A percentile compares a stretch with the other conserved stretches of the same genome.
phyloP scores from a whole-genome alignment of 305 asterid genomes.

The Nicotiana rustica region DNA sequence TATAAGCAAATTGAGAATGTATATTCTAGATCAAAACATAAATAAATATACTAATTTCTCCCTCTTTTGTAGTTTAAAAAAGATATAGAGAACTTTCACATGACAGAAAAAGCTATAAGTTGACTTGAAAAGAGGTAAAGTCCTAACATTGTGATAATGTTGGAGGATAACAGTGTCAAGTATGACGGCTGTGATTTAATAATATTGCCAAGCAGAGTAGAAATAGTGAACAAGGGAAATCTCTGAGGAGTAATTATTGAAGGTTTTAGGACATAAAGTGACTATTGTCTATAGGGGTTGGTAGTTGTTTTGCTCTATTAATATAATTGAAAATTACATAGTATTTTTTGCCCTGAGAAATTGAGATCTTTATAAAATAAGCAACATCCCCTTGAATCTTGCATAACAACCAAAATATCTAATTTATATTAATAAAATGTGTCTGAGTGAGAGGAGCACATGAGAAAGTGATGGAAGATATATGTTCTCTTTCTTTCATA shows the following conservation, averaged over 20 bases:
- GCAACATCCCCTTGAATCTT: conserved; percentile 4
- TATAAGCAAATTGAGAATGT: background rate
- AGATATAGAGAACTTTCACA: conserved; percentile 6
- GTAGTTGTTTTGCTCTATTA: background rate
- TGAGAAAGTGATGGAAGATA: conserved; percentile 60
- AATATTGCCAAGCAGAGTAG: background rate
- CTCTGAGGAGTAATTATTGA: background rate
- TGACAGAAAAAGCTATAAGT: conserved; percentile 19
- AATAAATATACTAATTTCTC: background rate
- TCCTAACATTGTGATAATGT: conserved; percentile 15
- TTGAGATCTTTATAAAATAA: background rate
- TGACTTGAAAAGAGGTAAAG: conserved; percentile 20
- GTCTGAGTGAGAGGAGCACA: conserved; percentile 54
- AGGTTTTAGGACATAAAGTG: background rate
- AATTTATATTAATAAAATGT: conserved; percentile 16
- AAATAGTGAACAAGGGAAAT: background rate
- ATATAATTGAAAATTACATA: background rate
- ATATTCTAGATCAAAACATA: background rate
- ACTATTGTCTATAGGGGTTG: background rate
- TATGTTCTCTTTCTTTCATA: conserved; percentile 39
- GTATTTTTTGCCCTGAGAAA: background rate
- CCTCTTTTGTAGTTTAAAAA: conserved; percentile 6
- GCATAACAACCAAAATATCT: background rate
- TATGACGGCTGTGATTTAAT: conserved; percentile 26
- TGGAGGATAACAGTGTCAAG: conserved; percentile 27